Base-by-base conservation (phyloP, 441 rosid species). In the Pelargonium australe region DNA sequence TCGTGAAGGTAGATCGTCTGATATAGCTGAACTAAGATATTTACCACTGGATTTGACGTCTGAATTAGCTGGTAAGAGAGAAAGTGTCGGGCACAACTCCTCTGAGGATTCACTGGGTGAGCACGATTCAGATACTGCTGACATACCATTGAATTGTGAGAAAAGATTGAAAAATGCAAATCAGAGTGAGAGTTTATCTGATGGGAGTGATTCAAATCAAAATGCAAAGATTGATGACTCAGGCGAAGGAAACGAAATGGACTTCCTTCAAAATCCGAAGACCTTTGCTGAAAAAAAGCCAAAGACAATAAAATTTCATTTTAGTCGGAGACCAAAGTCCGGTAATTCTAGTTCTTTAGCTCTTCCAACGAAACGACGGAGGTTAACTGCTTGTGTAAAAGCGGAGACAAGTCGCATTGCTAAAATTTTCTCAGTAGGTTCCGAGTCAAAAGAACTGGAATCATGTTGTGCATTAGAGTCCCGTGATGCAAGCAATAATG, bases 301-400 rank as follows among this genome's bases (percentile, higher is more conserved):
- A 63, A 60, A 74, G 40, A 76, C 73, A 77, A 28, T 68, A 73
- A 86, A 82, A 81, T 83, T 77, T 66, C 82, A 76, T 67, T 82
- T 70, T 77, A 79, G 72, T 51, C 80, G 81, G 74, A 72, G 83
- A 71, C 64, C 77, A 13, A 89, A 83, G 67, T 64, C 78, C 67
- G 71, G 71, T 4, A 76, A 75, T 67, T 77, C 82, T 28, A 79
- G 69, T 75, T 72, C 76, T 68, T 77, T 76, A 67, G 83, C 77
- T 41, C 86, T 86, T 43, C 69, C 57, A 6, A 55, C 68, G 70
- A 88, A 90, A 80, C 81, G 80, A 34, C 71, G 83, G 73, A 85
- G 86, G 71, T 81, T 90, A 75, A 78, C 84, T 66, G 77, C 87
- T 73, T 84, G 85, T 75, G 76, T 78, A 8, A 82, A 64, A 68